A percentile compares a stretch with the other conserved stretches of the same genome.
These are phyloP conservation scores for Trichosporon sp. DNA, from an alignment of 1,284 basidiomycete species.

Conservation along the genomic window DNA sequence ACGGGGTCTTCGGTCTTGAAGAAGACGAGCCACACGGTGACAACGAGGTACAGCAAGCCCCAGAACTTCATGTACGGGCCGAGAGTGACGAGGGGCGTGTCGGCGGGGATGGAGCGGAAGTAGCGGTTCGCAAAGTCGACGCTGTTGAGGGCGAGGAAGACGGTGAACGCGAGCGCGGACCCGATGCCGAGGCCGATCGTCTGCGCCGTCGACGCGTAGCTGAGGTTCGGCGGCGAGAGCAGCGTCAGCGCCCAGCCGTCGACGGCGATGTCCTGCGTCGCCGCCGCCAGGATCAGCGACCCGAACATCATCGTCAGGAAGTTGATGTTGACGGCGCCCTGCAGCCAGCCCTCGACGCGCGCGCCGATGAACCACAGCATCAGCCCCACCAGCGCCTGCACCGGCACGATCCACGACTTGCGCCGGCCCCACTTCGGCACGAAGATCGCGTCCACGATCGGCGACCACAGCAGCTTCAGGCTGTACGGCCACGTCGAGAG, in stretches of 20 bases:
- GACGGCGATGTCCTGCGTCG: conserved; percentile 98
- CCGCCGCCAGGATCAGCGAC: conserved; percentile 86
- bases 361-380: conserved; percentile 83
- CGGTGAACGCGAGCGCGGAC: conserved; percentile 93
- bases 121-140: conserved; percentile 84
- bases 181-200: conserved; percentile 96
- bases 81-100: conserved; percentile 75
- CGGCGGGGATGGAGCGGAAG: conserved; percentile 56
- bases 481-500: conserved; percentile 95
- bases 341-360: conserved; percentile 73
- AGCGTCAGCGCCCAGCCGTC: conserved; percentile 98
- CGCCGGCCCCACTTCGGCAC: conserved; percentile 68
- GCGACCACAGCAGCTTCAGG: conserved; percentile 95
- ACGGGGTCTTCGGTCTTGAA: conserved; percentile 89
- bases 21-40: conserved; percentile 82
- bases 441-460: conserved; percentile 91
- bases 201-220: conserved; percentile 96
- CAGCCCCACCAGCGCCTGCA: conserved; percentile 83
- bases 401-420: conserved; percentile 98
- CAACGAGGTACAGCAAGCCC: conserved; percentile 69
- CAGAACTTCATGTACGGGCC: conserved; percentile 83
- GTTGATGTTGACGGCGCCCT: conserved; percentile 73
- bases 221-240: conserved; percentile 88
- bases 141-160: conserved; percentile 95
- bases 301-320: conserved; percentile 85